A percentile compares a stretch with the other conserved stretches of the same genome.
Evolutionary conservation across 2,329 filamentous ascomycete species (phyloP).

Genomic region (Falciphora oryzae): DNA sequence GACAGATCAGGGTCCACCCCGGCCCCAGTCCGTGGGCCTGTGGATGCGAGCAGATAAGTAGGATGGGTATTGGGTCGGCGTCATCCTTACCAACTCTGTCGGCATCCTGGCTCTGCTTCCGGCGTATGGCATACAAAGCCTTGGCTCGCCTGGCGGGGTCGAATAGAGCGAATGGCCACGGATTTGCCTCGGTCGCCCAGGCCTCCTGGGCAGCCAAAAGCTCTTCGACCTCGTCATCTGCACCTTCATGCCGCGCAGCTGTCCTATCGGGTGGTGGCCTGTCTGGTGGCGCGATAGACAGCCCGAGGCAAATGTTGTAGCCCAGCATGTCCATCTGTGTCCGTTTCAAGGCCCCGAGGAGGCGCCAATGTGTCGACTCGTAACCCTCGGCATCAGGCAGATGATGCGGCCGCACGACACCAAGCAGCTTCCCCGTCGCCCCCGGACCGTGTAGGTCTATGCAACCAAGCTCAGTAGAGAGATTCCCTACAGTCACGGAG

Average conservation of each 20-base stretch:
- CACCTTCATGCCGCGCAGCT: neutral
- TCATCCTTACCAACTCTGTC: neutral
- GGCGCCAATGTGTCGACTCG: conserved; percentile 5
- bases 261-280: neutral
- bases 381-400: neutral
- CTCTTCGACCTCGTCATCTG: conserved; percentile 4
- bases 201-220: conserved; percentile 5
- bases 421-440: neutral
- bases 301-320: neutral
- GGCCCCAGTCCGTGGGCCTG: neutral
- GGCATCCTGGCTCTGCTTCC: neutral
- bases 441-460: conserved; percentile 6
- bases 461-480: conserved; percentile 3
- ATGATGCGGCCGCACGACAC: neutral
- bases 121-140: conserved; percentile 1
- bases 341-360: neutral
- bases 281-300: conserved; percentile 1
- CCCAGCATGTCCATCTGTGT: neutral
- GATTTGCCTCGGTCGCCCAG: conserved; percentile 5
- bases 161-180: conserved; percentile 2
- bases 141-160: neutral
- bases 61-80: conserved; percentile 2
- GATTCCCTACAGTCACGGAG: conserved; percentile 47
- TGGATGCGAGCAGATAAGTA: conserved; percentile 2
- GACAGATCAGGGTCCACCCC: conserved; percentile 5